Evolutionary conservation across 495 filamentous ascomycete species (phyloP).

Genomic region (Rostrohypoxylon terebratum): DNA sequence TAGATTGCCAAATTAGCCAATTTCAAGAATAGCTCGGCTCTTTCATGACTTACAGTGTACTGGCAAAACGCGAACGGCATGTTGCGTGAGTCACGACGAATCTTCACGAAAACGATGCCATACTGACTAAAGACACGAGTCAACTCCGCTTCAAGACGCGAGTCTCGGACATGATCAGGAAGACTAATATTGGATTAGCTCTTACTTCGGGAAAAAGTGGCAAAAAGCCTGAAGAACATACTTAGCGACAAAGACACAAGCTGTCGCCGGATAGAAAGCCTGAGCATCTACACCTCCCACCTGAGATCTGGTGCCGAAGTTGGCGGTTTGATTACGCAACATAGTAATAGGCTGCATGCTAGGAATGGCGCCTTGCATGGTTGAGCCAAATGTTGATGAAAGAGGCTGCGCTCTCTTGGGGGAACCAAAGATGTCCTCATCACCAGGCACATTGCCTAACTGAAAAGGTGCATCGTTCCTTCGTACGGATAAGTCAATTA

Average conservation of each 20-base stretch:
- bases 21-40: not conserved
- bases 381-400: not conserved
- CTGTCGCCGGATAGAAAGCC: conserved; percentile 62
- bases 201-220: not conserved
- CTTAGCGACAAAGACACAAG: conserved; percentile 76
- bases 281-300: conserved; percentile 66
- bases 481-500: conserved; percentile 4
- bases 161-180: conserved; percentile 59
- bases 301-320: conserved; percentile 19
- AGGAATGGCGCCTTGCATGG: conserved; percentile 33
- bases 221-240: conserved; percentile 53
- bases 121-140: conserved; percentile 62
- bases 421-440: conserved; percentile 30
- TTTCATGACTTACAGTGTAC: conserved; percentile 63
- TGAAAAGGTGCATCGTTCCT: conserved; percentile 22
- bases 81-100: conserved; percentile 64
- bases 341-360: conserved; percentile 7
- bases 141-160: conserved; percentile 64
- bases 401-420: not conserved
- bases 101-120: conserved; percentile 71
- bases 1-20: conserved; percentile 37
- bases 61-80: conserved; percentile 76
- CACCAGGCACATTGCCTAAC: conserved; percentile 12
- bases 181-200: conserved; percentile 48
- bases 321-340: conserved; percentile 21